A percentile compares a stretch with the other conserved stretches of the same genome.
phyloP scores from a whole-genome alignment of 441 rosid genomes.

The Isatis lusitanica region DNA sequence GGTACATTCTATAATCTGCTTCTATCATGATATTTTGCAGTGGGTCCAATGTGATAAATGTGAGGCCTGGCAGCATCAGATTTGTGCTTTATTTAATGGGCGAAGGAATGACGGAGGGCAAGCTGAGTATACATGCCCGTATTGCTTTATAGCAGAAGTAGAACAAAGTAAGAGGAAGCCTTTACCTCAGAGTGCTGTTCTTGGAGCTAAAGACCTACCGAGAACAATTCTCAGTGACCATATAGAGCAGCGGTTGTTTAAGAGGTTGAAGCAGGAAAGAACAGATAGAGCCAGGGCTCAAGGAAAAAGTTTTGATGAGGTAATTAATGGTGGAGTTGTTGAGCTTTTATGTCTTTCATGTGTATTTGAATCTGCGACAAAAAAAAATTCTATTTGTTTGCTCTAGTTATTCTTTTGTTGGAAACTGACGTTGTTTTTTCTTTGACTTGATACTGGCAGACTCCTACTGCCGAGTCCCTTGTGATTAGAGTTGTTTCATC shows the following conservation, averaged over 20 bases:
- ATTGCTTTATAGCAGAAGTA: conserved; percentile 89
- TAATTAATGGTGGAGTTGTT: conserved; percentile 35
- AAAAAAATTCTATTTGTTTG: conserved; percentile 15
- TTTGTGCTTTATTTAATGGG: conserved; percentile 97
- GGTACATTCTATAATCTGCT: conserved; percentile 22
- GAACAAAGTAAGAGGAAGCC: conserved; percentile 92
- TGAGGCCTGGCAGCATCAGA: conserved; percentile 99
- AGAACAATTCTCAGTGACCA: conserved; percentile 96
- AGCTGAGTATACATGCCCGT: conserved; percentile 99
- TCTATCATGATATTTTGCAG: conserved; percentile 48
- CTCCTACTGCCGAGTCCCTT: conserved; percentile 94
- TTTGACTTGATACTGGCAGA: conserved; percentile 46
- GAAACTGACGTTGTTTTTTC: conserved; percentile 17
- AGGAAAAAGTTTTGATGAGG: conserved; percentile 96
- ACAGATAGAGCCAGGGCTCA: conserved; percentile 87
- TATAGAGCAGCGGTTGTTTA: conserved; percentile 87
- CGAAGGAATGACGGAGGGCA: conserved; percentile 98
- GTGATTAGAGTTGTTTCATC: conserved; percentile 98
- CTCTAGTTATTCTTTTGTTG: conserved; percentile 1
- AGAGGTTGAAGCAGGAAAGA: conserved; percentile 80
- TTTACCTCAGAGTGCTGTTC: conserved; percentile 97
- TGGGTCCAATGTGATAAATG: conserved; percentile 99
- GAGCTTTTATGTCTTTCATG: conserved; percentile 9
- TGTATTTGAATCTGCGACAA: not conserved
- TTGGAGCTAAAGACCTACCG: conserved; percentile 98